These are phyloP conservation scores for Angophora floribunda DNA, from an alignment of 345 rosid species.

Conservation along the genomic window DNA sequence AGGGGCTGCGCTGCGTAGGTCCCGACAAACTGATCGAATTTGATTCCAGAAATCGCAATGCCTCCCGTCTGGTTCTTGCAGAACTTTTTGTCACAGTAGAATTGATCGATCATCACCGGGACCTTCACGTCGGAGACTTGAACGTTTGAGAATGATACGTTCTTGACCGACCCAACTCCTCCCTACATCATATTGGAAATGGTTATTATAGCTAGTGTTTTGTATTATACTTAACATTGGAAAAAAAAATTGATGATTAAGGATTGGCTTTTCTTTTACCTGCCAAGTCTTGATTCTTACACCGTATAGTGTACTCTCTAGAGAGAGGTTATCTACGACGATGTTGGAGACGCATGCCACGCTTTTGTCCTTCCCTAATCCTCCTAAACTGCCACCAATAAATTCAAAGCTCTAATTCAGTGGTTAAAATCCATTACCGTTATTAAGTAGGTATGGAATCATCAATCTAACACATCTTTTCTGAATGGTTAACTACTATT, in stretches of 20 bases:
- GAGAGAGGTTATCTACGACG: constrained; percentile 42
- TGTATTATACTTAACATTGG: neutral
- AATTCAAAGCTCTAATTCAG: neutral
- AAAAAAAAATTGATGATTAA: neutral
- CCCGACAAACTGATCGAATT: constrained; percentile 53
- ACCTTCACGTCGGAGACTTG: constrained; percentile 58
- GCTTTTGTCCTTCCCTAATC: constrained; percentile 67
- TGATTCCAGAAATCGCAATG: constrained; percentile 57
- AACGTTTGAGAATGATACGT: constrained; percentile 63
- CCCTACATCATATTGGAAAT: constrained; percentile 29
- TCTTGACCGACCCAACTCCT: constrained; percentile 66
- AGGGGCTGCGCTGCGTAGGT: constrained; percentile 58
- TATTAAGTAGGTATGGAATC: neutral
- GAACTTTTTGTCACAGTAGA: constrained; percentile 61
- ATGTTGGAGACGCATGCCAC: constrained; percentile 70
- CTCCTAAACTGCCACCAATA: constrained; percentile 44
- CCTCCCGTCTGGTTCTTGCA: constrained; percentile 79
- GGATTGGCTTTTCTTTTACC: constrained; percentile 16
- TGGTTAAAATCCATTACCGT: neutral
- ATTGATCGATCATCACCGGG: constrained; percentile 79
- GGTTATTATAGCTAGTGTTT: neutral
- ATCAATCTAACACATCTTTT: neutral
- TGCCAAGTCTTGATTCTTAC: constrained; percentile 95
- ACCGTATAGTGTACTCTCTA: constrained; percentile 52
- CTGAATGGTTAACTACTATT: neutral